These are phyloP conservation scores for Diutina pseudorugosa DNA, from an alignment of 1,139 yeast genomes.

Conservation along the genomic window DNA sequence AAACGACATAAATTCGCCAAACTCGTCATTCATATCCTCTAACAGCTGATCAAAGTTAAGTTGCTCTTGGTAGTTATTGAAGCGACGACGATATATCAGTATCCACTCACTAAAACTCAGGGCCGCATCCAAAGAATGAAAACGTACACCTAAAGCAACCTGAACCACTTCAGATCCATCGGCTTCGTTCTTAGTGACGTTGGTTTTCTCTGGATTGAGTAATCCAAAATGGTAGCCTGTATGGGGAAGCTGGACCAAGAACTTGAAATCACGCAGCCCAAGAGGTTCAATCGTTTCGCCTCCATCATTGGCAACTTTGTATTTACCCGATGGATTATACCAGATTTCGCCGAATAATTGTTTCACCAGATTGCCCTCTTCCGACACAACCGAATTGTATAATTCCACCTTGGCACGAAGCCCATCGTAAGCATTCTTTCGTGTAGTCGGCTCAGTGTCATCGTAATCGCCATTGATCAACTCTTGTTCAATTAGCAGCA, in stretches of 20 bases:
- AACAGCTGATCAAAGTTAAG: not conserved
- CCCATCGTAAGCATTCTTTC: not conserved
- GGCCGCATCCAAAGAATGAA: not conserved
- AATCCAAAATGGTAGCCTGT: not conserved
- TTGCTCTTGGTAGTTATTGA: not conserved
- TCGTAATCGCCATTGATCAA: not conserved
- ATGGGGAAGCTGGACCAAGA: not conserved
- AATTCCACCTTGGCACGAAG: not conserved
- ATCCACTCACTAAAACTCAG: not conserved
- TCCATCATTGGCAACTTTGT: not conserved
- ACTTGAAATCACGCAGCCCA: not conserved
- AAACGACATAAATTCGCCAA: not conserved
- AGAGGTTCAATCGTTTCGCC: not conserved
- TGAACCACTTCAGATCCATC: not conserved
- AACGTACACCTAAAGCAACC: not conserved
- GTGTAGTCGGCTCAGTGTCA: not conserved
- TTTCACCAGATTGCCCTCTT: not conserved
- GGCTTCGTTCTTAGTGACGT: too few relatives aligned
- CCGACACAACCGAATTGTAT: not conserved
- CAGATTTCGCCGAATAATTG: slow-evolving; percentile 1
- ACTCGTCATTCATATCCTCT: not conserved
- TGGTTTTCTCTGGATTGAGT: not conserved
- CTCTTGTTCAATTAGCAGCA: not conserved
- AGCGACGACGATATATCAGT: not conserved
- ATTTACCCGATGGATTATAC: not conserved